Percentiles rank a stretch among this genome's conserved stretches.
Evolutionary conservation across 2,329 filamentous ascomycete genomes (phyloP).

Genomic region (Phoma sp.): DNA sequence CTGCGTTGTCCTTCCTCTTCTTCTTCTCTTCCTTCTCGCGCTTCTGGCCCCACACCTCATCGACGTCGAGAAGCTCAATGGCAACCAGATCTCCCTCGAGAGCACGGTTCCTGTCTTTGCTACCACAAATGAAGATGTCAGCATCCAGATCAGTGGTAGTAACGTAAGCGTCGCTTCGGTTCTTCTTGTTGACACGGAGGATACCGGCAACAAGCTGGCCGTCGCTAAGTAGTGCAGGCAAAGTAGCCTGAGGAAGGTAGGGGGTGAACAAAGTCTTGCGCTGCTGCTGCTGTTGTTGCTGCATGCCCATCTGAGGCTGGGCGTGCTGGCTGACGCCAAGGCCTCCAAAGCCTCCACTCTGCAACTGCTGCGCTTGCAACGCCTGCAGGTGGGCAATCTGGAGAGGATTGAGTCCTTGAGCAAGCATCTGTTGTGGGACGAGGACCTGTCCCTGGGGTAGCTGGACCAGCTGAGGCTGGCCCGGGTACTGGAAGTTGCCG

Average conservation of each 20-base stretch:
- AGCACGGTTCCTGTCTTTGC: constrained; percentile 97
- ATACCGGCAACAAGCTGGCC: constrained; percentile 96
- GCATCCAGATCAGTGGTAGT: constrained; percentile 94
- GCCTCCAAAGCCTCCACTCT: constrained; percentile 72
- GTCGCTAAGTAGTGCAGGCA: constrained; percentile 87
- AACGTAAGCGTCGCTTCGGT: constrained; percentile 97
- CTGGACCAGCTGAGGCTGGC: constrained; percentile 86
- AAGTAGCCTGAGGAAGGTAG: constrained; percentile 91
- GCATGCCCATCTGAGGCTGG: constrained; percentile 65
- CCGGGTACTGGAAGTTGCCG: constrained; percentile 86
- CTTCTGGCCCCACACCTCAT: constrained; percentile 98
- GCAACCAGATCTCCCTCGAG: constrained; percentile 95
- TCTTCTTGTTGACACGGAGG: constrained; percentile 99
- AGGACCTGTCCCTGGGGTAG: constrained; percentile 82
- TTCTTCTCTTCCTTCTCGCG: constrained; percentile 99
- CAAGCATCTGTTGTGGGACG: constrained; percentile 84
- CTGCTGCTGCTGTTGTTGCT: constrained; percentile 90
- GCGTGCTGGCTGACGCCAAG: constrained; percentile 74
- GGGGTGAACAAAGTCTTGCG: constrained; percentile 98
- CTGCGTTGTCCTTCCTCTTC: constrained; percentile 98
- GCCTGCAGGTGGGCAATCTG: constrained; percentile 91
- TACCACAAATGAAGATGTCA: constrained; percentile 99
- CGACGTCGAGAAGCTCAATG: constrained; percentile 93
- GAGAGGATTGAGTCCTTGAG: constrained; percentile 85
- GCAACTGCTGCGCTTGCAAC: constrained; percentile 86